Conservation (phyloP, 169 alveolate genomes). For the Plasmodium fragile region DNA sequence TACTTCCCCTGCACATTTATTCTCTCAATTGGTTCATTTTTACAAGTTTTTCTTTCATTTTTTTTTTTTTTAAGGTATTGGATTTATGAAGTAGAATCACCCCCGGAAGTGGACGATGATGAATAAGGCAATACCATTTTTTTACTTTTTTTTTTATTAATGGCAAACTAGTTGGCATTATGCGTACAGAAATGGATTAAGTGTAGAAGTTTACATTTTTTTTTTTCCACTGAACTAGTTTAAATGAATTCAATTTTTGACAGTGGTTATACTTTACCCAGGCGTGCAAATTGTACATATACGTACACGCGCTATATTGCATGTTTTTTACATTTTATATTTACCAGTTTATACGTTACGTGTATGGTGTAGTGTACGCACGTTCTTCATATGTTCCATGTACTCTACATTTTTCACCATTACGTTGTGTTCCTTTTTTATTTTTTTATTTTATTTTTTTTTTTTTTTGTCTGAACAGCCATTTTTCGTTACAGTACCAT, state of each 20-base stretch:
- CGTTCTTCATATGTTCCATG: background rate
- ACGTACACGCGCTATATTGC: background rate
- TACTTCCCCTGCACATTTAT: background rate
- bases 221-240: background rate
- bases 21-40: background rate
- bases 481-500: background rate
- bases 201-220: background rate
- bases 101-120: constrained; percentile 85
- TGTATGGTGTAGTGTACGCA: constrained; percentile 2
- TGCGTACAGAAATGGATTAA: background rate
- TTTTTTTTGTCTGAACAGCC: background rate
- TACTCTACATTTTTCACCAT: background rate
- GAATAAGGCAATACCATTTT: constrained; percentile 13
- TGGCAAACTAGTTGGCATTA: background rate
- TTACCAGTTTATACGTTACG: background rate
- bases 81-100: constrained; percentile 93
- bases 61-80: constrained; percentile 83
- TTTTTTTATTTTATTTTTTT: too few species aligned
- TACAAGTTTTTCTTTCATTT: background rate
- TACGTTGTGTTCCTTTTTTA: background rate
- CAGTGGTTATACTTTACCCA: background rate
- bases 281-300: background rate
- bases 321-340: background rate
- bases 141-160: background rate
- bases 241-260: background rate